Conservation (phyloP, 75 land plant species). For the Cryptomeria japonica region DNA sequence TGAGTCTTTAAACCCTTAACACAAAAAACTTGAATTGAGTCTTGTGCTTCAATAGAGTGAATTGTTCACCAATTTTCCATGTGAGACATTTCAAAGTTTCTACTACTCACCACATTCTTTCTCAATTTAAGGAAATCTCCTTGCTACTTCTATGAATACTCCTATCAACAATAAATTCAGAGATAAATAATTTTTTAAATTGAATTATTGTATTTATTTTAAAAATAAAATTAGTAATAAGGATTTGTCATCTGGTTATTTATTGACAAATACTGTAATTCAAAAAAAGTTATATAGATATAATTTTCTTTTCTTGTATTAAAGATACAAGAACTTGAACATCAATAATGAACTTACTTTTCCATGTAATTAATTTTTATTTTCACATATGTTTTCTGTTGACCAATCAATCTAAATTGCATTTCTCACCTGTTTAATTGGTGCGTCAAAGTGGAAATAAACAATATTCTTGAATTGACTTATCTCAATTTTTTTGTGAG, state of each 20-base stretch:
- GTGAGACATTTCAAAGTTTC: not conserved
- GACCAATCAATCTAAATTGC: not conserved
- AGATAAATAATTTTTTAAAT: no score
- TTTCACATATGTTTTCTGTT: no score
- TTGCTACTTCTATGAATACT: not conserved
- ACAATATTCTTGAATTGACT: not conserved
- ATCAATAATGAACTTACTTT: not conserved
- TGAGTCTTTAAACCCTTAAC: not conserved
- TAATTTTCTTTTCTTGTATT: not conserved
- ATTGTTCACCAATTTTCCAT: not conserved
- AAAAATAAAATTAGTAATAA: no score
- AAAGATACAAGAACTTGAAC: no score
- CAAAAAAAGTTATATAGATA: not conserved
- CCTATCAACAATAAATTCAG: not conserved
- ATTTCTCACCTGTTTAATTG: no score
- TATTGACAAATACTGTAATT: no score
- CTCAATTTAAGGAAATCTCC: not conserved
- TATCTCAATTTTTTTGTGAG: not conserved
- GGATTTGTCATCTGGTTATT: not conserved
- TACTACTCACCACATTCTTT: not conserved
- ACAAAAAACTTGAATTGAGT: not conserved
- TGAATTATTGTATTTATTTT: not conserved
- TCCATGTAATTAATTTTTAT: not conserved
- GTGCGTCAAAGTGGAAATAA: not conserved
- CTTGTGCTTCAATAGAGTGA: not conserved